Evolutionary conservation across 75 land plant genomes (phyloP).

Genomic region (Azolla pinnata): DNA sequence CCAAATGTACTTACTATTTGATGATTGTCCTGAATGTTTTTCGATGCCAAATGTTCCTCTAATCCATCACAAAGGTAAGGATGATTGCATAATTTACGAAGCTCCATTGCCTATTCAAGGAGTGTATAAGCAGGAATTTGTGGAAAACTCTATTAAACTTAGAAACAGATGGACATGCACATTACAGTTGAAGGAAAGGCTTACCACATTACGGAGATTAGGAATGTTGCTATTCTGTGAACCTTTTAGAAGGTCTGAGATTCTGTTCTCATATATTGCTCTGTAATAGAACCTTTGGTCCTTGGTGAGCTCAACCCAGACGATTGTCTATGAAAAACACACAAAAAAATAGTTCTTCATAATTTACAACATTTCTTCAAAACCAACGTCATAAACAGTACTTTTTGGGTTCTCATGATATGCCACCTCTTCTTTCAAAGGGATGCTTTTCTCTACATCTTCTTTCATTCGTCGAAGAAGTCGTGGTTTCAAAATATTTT

Average conservation of each 20-base stretch:
- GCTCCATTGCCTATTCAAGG: constrained; percentile 28
- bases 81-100: constrained; percentile 31
- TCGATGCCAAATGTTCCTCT: constrained; percentile 19
- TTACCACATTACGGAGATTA: constrained; percentile 28
- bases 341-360: no score
- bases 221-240: constrained; percentile 21
- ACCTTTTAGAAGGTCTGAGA: constrained; percentile 19
- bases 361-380: no score
- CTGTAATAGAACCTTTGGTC: constrained; percentile 25
- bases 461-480: constrained; percentile 30
- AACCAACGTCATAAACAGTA: no score
- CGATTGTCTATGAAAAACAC: constrained; percentile 14
- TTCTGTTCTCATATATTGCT: constrained; percentile 23
- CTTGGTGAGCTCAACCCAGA: constrained; percentile 31
- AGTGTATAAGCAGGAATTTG: neutral
- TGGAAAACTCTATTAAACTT: neutral
- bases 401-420: no score
- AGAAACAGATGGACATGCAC: no score
- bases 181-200: no score
- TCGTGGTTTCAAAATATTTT: constrained; percentile 19
- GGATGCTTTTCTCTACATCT: constrained; percentile 32
- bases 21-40: neutral
- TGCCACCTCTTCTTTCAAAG: constrained; percentile 32
- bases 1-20: neutral
- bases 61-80: constrained; percentile 28